Conservation (phyloP, 768 basidiomycete species). For the Favolaschia claudopus region DNA sequence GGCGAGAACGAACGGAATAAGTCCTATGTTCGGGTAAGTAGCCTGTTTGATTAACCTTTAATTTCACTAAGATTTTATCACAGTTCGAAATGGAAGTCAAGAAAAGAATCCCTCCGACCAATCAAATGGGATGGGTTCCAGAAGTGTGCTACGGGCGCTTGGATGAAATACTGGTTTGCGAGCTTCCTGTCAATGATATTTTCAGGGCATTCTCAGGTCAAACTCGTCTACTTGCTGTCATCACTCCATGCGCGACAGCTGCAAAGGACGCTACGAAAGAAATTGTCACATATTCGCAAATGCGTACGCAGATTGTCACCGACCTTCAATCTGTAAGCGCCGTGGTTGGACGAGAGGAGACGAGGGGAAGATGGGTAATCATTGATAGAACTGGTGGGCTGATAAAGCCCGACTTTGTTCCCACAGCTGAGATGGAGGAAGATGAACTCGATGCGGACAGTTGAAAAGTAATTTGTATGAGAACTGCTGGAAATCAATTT, state of each 20-base stretch:
- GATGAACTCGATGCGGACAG: too few species aligned
- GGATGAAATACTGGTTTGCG: constrained; percentile 22
- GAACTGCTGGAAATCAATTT: too few species aligned
- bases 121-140: not conserved
- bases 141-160: constrained; percentile 20
- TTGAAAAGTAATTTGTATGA: too few species aligned
- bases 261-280: constrained; percentile 20
- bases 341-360: constrained; percentile 18
- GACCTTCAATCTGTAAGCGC: constrained; percentile 21
- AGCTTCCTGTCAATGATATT: not conserved
- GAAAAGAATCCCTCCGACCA: too few species aligned
- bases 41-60: not conserved
- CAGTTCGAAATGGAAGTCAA: constrained; percentile 20
- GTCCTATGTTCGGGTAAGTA: constrained; percentile 29
- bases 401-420: constrained; percentile 12
- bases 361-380: constrained; percentile 19
- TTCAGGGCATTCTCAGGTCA: constrained; percentile 1
- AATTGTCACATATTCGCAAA: constrained; percentile 1
- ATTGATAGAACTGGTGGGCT: constrained; percentile 16
- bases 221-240: constrained; percentile 10
- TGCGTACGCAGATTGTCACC: constrained; percentile 1
- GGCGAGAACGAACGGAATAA: constrained; percentile 14
- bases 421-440: not conserved
- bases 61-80: not conserved
- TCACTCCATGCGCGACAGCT: constrained; percentile 20